Conservation (phyloP, 73 alveolate species). For the Paramecium biaurelia region DNA sequence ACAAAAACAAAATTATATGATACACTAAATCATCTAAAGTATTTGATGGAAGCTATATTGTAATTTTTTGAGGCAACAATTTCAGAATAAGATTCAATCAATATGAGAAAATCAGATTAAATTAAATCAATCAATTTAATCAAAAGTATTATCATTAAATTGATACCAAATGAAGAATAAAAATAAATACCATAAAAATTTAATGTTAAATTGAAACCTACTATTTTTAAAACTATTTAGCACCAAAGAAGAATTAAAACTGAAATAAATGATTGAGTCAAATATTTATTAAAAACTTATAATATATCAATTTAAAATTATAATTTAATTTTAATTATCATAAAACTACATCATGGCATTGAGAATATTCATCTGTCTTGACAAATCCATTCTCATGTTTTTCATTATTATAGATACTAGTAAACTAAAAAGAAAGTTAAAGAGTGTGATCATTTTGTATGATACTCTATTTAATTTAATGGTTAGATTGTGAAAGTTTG, state of each 20-base stretch:
- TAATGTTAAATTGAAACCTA: not conserved
- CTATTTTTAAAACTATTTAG: not conserved
- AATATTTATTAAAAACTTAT: not conserved
- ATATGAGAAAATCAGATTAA: not conserved
- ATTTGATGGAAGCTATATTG: not conserved
- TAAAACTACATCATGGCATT: not conserved
- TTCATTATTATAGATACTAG: not conserved
- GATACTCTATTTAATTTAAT: not conserved
- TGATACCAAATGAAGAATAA: not conserved
- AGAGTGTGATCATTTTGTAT: not conserved
- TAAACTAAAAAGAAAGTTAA: not conserved
- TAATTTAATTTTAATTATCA: not conserved
- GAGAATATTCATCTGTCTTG: not conserved
- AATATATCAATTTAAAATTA: not conserved
- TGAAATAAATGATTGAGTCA: not conserved
- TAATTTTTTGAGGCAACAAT: not conserved
- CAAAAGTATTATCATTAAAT: not conserved
- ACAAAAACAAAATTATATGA: not conserved
- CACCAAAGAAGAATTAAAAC: not conserved
- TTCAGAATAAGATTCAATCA: not conserved
- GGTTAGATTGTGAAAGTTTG: not conserved
- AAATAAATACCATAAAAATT: not conserved
- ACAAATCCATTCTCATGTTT: not conserved
- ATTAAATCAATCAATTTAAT: not conserved
- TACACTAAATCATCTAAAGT: not conserved